Percentiles rank a stretch among this genome's conserved stretches.
phyloP scores from a whole-genome alignment of 1,139 yeast genomes.

The Kodamaea ohmeri region DNA sequence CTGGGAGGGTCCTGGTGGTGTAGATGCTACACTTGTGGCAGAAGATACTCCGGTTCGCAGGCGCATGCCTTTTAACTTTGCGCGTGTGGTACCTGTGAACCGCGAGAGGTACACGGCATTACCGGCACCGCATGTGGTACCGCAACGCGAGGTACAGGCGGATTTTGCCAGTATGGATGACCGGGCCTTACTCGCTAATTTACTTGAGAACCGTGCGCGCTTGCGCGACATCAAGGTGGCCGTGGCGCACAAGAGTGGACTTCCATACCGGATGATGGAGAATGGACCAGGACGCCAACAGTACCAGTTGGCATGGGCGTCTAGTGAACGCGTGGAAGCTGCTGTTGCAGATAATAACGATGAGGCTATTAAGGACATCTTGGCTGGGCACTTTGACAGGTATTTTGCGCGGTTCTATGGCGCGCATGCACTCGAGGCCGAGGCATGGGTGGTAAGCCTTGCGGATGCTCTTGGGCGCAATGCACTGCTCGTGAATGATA shows the following conservation, averaged over 20 bases:
- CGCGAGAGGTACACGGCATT: conserved; percentile 2
- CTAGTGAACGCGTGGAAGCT: conserved; percentile 7
- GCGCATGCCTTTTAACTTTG: conserved; percentile 5
- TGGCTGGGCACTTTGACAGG: conserved; percentile 17
- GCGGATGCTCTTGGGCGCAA: conserved; percentile 12
- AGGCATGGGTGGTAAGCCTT: conserved; percentile 16
- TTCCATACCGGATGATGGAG: conserved; percentile 14
- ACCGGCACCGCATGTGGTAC: conserved; percentile 9
- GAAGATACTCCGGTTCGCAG: background rate
- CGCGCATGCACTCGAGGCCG: conserved; percentile 14
- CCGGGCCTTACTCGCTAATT: conserved; percentile 10
- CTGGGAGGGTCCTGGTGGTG: conserved; percentile 8
- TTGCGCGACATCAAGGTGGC: conserved; percentile 14
- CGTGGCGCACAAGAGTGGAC: conserved; percentile 14
- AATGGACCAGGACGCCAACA: background rate
- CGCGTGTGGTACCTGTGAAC: conserved; percentile 5
- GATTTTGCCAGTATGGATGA: conserved; percentile 12
- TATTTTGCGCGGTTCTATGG: conserved; percentile 18
- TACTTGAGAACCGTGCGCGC: conserved; percentile 13
- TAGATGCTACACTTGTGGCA: background rate
- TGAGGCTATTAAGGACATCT: conserved; percentile 13
- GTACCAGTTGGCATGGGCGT: conserved; percentile 12
- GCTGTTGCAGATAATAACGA: conserved; percentile 11
- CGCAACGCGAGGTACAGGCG: conserved; percentile 11
- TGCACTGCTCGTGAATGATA: conserved; percentile 11